Evolutionary conservation across 2,329 filamentous ascomycete species (phyloP).

Genomic region (Hypoxylon rubiginosum): DNA sequence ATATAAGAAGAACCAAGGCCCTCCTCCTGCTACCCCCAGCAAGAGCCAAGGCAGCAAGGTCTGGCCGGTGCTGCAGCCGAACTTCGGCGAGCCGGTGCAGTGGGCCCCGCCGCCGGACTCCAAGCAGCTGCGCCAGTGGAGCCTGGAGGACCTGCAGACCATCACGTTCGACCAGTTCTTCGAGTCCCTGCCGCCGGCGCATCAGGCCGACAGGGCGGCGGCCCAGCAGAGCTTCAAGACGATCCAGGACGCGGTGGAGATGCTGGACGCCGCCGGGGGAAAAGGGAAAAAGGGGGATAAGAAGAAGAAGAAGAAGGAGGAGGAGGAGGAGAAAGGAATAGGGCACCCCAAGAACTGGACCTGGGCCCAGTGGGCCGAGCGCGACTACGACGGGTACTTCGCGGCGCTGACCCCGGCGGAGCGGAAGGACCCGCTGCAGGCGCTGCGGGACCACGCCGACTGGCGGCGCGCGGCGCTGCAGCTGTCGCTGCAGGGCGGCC

Average conservation of each 20-base stretch:
- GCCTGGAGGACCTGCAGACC: neutral
- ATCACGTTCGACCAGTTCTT: neutral
- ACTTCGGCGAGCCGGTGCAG: neutral
- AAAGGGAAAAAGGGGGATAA: too few species aligned
- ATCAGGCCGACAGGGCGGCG: neutral
- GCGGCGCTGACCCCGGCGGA: neutral
- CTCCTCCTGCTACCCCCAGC: neutral
- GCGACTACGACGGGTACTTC: neutral
- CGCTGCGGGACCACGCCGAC: neutral
- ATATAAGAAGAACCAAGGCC: neutral
- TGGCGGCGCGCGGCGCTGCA: neutral
- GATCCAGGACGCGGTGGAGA: neutral
- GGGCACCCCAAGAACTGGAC: constrained; percentile 4
- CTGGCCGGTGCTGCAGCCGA: neutral
- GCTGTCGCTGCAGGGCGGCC: too few species aligned
- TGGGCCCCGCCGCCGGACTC: neutral
- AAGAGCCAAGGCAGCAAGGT: too few species aligned
- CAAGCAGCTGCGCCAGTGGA: neutral
- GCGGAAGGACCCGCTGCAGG: neutral
- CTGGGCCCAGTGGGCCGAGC: neutral
- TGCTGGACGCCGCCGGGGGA: too few species aligned
- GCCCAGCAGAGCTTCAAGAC: neutral
- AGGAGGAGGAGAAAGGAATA: too few species aligned
- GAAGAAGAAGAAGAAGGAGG: too few species aligned
- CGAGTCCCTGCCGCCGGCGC: neutral